Evolutionary conservation across 2,329 filamentous ascomycete genomes (phyloP).

Genomic region (Sphaerulina populicola): DNA sequence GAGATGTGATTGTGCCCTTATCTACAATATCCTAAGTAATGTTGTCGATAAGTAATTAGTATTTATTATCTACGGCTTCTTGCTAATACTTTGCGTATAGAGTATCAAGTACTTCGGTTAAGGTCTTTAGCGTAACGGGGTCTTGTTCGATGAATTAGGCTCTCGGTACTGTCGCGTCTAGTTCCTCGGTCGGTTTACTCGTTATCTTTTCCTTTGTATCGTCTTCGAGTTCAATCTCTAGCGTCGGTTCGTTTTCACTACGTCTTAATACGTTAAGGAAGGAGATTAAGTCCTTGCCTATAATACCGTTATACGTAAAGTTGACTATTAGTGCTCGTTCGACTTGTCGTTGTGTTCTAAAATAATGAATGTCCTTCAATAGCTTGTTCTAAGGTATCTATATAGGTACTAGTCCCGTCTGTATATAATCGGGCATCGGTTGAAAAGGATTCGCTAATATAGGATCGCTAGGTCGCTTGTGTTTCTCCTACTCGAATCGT

Average conservation of each 20-base stretch:
- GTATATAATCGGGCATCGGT: neutral
- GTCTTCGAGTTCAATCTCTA: neutral
- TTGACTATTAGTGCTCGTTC: neutral
- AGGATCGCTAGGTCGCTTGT: neutral
- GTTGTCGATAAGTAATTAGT: neutral
- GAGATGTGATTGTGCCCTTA: neutral
- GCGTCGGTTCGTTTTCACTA: neutral
- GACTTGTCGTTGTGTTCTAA: neutral
- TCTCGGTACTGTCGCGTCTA: neutral
- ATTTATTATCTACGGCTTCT: neutral
- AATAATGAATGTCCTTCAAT: neutral
- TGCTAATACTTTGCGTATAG: neutral
- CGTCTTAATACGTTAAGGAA: neutral
- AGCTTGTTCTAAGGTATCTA: neutral
- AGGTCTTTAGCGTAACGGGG: neutral
- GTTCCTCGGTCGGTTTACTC: neutral
- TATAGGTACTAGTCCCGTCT: neutral
- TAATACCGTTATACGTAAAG: neutral
- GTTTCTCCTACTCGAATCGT: neutral
- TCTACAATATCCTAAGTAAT: neutral
- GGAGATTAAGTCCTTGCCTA: neutral
- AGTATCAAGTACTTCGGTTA: neutral
- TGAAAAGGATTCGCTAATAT: neutral
- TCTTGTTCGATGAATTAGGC: neutral
- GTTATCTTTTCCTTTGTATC: neutral